These are phyloP conservation scores for Hsuehochloa calcarea DNA, from an alignment of 176 grass and related monocot species.

Conservation along the genomic window DNA sequence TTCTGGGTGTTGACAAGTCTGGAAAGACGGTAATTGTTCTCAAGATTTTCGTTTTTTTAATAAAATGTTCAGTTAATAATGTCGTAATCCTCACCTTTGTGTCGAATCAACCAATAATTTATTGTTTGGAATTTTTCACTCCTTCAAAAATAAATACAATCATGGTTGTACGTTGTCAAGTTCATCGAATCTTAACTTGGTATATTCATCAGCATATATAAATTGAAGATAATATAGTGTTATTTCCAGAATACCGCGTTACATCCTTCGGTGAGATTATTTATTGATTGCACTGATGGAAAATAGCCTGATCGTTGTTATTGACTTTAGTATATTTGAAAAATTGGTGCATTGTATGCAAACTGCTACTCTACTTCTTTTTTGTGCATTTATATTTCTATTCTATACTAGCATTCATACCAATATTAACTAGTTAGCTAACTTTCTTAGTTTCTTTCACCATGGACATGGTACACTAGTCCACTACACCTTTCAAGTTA, in stretches of 20 bases:
- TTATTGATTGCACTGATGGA: conserved; percentile 2
- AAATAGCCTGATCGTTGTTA: background rate
- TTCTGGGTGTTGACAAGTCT: conserved; percentile 80
- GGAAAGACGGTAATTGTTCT: conserved; percentile 74
- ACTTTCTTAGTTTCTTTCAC: background rate
- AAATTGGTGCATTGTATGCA: background rate
- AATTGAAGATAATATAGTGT: background rate
- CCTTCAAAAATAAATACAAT: background rate
- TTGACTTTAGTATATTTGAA: background rate
- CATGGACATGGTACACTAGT: background rate
- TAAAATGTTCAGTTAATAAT: background rate
- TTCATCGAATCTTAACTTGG: background rate
- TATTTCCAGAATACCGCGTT: background rate
- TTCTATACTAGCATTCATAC: background rate
- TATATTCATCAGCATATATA: background rate
- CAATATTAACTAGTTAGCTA: background rate
- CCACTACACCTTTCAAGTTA: background rate
- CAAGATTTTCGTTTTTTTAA: background rate
- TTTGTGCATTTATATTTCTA: background rate
- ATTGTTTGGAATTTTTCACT: background rate
- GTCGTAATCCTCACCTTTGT: background rate
- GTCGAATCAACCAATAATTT: background rate
- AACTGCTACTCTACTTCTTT: background rate
- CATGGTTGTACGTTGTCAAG: background rate
- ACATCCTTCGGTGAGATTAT: background rate